Base-by-base conservation (phyloP, 2,329 filamentous ascomycete species). In the Colletotrichum paranaense region DNA sequence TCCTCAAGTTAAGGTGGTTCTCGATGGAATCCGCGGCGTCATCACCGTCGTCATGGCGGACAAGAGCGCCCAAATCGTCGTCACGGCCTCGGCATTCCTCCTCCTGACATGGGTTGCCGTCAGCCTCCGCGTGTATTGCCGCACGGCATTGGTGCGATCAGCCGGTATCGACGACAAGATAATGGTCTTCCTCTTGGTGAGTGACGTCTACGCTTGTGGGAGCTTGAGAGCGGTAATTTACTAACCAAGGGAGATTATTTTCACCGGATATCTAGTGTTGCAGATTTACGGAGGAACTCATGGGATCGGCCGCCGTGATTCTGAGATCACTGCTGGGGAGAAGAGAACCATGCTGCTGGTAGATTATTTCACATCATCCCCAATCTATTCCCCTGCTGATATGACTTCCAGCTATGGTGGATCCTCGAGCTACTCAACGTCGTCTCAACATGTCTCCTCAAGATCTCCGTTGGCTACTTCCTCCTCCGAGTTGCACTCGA, bases 391-490 rank as follows among this genome's bases (percentile, higher is more conserved):
- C 12, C 4, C 4, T 38, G 5, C 11, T 62, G 8, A 60, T 5
- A 5, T 2, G 2, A 14, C 2, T 12, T 2, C 3, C 24, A 32
- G 78, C 79, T 79, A 75, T 81, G 80, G 79, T 86, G 83, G 82
- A 80, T 80, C 19, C 84, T 84, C 46, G 84, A 85, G 68, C 78
- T 81, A 0, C 76, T 82, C 24, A 85, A 86, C 67, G 80, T 85
- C n/a, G 65, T 84, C 14, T 76, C 78, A 2, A 81, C 79, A 62
- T 73, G 71, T n/a, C 30, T 73, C 12, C 57, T 73, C 64, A 86
- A 86, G 67, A 77, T 85, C 4, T 86, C 84, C 26, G 84, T 86
- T 70, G 82, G 81, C 30, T 81, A 78, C 66, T 84, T 85, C 65
- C 80, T 86, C 26, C 78, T 85, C 9, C 84, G 84, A 53, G 81